Evolutionary conservation across 345 rosid genomes (phyloP).

Genomic region (Syzygium aqueum): DNA sequence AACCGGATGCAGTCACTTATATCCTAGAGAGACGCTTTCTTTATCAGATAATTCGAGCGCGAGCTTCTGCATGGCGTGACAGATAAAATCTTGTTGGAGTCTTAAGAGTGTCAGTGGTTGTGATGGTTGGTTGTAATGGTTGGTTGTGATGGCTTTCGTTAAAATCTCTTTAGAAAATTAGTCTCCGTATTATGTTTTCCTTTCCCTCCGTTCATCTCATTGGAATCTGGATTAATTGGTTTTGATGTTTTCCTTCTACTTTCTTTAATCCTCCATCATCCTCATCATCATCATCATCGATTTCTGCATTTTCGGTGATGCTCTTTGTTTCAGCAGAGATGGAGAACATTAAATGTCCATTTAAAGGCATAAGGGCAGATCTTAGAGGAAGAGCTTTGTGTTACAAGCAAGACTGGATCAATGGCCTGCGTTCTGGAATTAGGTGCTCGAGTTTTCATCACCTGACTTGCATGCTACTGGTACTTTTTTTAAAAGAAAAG

Average conservation of each 20-base stretch:
- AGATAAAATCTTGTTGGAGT: background rate
- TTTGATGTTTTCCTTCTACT: background rate
- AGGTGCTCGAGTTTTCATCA: constrained; percentile 7
- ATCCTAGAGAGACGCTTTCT: background rate
- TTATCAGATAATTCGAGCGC: background rate
- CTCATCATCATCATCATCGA: background rate
- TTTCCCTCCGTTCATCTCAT: background rate
- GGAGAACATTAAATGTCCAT: constrained; percentile 31
- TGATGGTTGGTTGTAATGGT: background rate
- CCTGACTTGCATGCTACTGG: background rate
- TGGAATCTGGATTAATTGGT: background rate
- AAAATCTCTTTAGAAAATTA: background rate
- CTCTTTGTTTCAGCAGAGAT: constrained; percentile 14
- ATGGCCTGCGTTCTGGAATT: constrained; percentile 45
- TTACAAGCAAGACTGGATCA: constrained; percentile 63
- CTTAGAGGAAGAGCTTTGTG: constrained; percentile 47
- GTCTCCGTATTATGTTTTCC: background rate
- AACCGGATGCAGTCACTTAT: background rate
- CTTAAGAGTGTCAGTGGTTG: background rate
- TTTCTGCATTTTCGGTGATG: background rate
- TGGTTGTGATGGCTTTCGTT: background rate
- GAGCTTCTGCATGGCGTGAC: background rate
- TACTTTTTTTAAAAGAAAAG: background rate
- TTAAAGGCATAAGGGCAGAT: constrained; percentile 43
- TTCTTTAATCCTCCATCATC: background rate